Conservation (phyloP, 2,329 filamentous ascomycete genomes). For the Sclerotinia nivalis region DNA sequence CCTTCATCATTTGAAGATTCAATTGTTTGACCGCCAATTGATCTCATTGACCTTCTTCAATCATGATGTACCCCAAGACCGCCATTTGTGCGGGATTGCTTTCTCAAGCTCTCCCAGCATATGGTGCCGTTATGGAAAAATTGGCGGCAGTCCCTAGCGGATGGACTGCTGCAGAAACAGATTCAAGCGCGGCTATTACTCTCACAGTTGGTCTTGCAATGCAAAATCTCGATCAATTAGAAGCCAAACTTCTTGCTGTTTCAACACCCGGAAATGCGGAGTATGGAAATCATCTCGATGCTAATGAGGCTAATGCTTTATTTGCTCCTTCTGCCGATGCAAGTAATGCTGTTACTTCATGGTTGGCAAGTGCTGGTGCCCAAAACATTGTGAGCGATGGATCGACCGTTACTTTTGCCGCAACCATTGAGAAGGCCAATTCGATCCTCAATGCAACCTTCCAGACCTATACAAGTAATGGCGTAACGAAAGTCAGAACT, state of each 20-base stretch:
- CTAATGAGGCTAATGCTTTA: slow-evolving; percentile 53
- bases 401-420: slow-evolving; percentile 53
- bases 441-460: slow-evolving; percentile 54
- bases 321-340: slow-evolving; percentile 54
- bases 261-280: slow-evolving; percentile 53
- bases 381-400: slow-evolving; percentile 48
- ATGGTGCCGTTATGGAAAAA: slow-evolving; percentile 23
- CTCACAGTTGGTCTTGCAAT: slow-evolving; percentile 47
- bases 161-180: slow-evolving; percentile 28
- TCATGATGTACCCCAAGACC: slow-evolving; percentile 20
- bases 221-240: slow-evolving; percentile 48
- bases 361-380: slow-evolving; percentile 55
- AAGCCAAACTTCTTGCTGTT: slow-evolving; percentile 46
- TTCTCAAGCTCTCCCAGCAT: slow-evolving; percentile 21
- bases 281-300: slow-evolving; percentile 55
- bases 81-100: slow-evolving; percentile 20
- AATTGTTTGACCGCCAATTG: not conserved
- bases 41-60: slow-evolving; percentile 1
- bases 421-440: slow-evolving; percentile 54
- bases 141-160: slow-evolving; percentile 27
- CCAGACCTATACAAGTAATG: slow-evolving; percentile 51
- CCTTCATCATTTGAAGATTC: not conserved
- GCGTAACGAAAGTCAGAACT: slow-evolving; percentile 43
- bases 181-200: slow-evolving; percentile 20
- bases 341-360: slow-evolving; percentile 52